A percentile compares a stretch with the other conserved stretches of the same genome.
phyloP scores from a whole-genome alignment of 768 basidiomycete genomes.

The Cyathus striatus region DNA sequence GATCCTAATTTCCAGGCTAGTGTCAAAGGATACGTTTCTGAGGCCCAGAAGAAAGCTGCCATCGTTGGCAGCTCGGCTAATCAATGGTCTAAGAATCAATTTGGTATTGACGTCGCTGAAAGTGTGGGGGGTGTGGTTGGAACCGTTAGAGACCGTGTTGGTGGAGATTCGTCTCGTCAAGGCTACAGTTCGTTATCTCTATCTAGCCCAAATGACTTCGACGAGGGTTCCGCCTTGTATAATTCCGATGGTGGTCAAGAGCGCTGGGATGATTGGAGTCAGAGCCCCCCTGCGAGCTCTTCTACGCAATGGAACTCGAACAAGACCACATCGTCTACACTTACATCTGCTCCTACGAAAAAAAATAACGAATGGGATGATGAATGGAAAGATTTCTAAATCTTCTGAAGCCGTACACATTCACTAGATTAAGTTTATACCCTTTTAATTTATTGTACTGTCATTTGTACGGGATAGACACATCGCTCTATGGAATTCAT shows the following conservation, averaged over 20 bases:
- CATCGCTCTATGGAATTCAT: no score
- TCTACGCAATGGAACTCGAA: neutral
- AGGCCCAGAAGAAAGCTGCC: slow-evolving; percentile 62
- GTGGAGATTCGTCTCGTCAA: slow-evolving; percentile 47
- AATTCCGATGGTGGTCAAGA: slow-evolving; percentile 54
- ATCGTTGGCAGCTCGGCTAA: slow-evolving; percentile 62
- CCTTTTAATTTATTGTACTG: neutral
- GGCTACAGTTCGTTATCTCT: slow-evolving; percentile 45
- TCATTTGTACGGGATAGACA: no score
- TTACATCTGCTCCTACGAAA: slow-evolving; percentile 24
- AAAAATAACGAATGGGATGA: slow-evolving; percentile 67
- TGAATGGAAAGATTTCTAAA: slow-evolving; percentile 80
- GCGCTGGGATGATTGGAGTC: slow-evolving; percentile 48
- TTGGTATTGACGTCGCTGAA: slow-evolving; percentile 84
- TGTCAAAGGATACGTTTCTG: slow-evolving; percentile 66
- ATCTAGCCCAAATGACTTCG: slow-evolving; percentile 33
- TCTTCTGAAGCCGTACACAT: neutral
- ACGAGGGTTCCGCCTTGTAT: slow-evolving; percentile 59
- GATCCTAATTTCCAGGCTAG: slow-evolving; percentile 79
- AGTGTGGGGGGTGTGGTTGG: slow-evolving; percentile 68
- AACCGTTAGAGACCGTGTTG: slow-evolving; percentile 52
- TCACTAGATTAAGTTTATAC: neutral
- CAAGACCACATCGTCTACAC: slow-evolving; percentile 8
- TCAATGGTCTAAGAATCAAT: slow-evolving; percentile 69
- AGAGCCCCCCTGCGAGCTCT: neutral